Evolutionary conservation across 129 eudicot species (phyloP).

Genomic region (Centaurea solstitialis): DNA sequence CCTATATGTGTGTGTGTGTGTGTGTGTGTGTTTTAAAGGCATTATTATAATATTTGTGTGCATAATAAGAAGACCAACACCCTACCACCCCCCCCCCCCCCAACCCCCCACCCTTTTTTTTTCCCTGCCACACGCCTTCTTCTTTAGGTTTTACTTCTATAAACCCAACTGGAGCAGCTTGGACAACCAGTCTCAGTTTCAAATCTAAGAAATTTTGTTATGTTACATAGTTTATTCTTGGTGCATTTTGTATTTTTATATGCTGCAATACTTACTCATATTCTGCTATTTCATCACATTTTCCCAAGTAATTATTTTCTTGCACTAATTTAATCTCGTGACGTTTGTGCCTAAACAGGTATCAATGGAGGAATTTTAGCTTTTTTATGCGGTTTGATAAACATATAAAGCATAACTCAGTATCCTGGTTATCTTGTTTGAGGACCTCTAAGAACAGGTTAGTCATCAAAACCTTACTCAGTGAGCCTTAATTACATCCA

Average conservation of each 20-base stretch:
- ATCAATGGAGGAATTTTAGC: slow-evolving; percentile 3
- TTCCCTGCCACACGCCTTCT: background rate
- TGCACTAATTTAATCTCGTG: background rate
- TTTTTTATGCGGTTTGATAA: slow-evolving; percentile 10
- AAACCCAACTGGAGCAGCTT: background rate
- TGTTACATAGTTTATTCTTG: background rate
- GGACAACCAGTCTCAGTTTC: background rate
- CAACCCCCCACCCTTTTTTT: too few species aligned
- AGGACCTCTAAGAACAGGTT: slow-evolving; percentile 30
- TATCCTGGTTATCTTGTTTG: background rate
- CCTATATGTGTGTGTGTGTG: background rate
- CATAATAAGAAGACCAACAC: background rate
- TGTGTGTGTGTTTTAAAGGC: background rate
- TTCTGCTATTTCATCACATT: background rate
- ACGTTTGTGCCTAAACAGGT: slow-evolving; percentile 27
- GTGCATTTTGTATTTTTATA: background rate
- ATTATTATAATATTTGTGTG: background rate
- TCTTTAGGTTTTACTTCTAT: background rate
- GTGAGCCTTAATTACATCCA: slow-evolving; percentile 17
- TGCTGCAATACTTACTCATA: background rate
- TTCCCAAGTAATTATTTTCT: background rate
- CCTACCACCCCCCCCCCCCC: background rate
- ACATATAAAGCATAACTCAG: background rate
- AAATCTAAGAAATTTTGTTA: background rate
- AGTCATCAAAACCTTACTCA: slow-evolving; percentile 26